Conservation (phyloP, 1,139 yeast genomes). For the Blastobotrys persicus region DNA sequence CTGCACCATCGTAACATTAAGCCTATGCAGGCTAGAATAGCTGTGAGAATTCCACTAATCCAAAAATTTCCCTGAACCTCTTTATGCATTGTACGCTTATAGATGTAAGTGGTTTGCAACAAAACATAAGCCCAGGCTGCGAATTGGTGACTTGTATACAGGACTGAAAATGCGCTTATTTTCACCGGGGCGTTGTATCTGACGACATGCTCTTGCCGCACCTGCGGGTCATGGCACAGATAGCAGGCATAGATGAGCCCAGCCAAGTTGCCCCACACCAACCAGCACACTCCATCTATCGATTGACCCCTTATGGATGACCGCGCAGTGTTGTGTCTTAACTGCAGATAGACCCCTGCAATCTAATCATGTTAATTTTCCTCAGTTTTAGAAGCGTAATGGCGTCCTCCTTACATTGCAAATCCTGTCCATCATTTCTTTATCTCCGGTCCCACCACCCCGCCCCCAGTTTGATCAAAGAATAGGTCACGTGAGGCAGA, state of each 20-base stretch:
- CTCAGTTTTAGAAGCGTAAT: too few species aligned
- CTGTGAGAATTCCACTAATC: neutral
- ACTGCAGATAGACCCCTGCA: constrained; percentile 16
- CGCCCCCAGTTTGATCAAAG: too few species aligned
- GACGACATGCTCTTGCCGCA: constrained; percentile 7
- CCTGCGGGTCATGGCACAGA: neutral
- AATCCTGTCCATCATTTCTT: neutral
- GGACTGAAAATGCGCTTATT: neutral
- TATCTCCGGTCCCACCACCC: too few species aligned
- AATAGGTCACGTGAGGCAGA: too few species aligned
- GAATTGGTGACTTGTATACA: constrained; percentile 3
- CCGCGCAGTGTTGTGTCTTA: constrained; percentile 15
- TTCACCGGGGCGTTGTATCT: neutral
- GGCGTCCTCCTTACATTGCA: neutral
- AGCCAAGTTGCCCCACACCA: constrained; percentile 13
- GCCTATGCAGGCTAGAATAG: neutral
- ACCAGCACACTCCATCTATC: constrained; percentile 20
- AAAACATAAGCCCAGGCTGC: constrained; percentile 8
- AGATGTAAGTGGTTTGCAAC: constrained; percentile 7
- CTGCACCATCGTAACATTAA: neutral
- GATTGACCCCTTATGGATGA: constrained; percentile 19
- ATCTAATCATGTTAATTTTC: neutral
- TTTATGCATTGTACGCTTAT: constrained; percentile 11
- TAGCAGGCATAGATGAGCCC: constrained; percentile 14
- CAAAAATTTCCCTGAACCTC: constrained; percentile 17